Base-by-base conservation (phyloP, 805 yeast genomes). In the Sugiyamaella americana region DNA sequence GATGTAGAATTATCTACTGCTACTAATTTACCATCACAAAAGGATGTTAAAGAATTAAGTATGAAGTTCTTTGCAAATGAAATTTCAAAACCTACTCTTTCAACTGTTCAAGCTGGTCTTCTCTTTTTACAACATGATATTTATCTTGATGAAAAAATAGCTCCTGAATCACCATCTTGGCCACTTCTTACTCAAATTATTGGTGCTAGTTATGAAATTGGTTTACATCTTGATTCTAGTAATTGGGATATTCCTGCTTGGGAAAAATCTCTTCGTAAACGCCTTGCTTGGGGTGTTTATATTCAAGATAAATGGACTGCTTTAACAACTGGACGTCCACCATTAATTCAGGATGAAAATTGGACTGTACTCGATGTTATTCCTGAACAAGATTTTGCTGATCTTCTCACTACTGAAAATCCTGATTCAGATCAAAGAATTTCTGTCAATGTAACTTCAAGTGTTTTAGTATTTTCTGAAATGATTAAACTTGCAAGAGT, bases 271-370 rank as follows among this genome's bases (percentile, higher is more conserved):
- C 67, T 87, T 39, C 72, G 96, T 43, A 78, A 86, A 58, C 69
- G 96, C 53, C 65, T 87, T 43, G 95, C 95, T 0, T 87, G 96
- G 96, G 95, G 95, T 0, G 88, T 87, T 3, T 87, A 79, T 71
- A 70, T 82, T 49, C 91, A 86, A 62, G 96, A 88, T 58, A 87
- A 87, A 63, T 87, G 96, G 96, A 72, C 81, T 4, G 71, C 95
- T 1, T 65, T 87, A 43, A 76, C 78, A 42, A 87, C 83, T 56
- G 78, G 87, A 1, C 70, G 95, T 37, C 89, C 93, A 2, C 81
- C 94, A 1, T 91, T 85, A 64, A 71, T 81, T 32, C 73, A 78
- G 16, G 83, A 81, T 4, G 66, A 72, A 48, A 85, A 87, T 60
- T 87, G 96, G 95, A 68, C 82, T 26, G 91, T 87, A 2, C 71